These are phyloP conservation scores for Pilobolus umbonatus DNA, from an alignment of 192 early-diverging fungal genomes.

Conservation along the genomic window DNA sequence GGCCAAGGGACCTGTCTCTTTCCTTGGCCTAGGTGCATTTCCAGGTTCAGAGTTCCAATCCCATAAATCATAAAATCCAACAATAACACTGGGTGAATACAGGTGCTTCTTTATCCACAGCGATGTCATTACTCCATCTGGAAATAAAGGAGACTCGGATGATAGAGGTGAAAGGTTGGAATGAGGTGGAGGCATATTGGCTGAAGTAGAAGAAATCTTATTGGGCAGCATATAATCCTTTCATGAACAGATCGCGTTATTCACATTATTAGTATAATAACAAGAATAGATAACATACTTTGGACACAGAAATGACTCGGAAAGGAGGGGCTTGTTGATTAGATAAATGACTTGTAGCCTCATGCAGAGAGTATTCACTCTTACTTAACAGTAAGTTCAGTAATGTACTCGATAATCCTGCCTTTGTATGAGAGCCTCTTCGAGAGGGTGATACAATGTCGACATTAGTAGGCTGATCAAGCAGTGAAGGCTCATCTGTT, in stretches of 20 bases:
- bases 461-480: no score
- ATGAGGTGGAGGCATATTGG: slow-evolving; percentile 31
- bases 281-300: slow-evolving; percentile 19
- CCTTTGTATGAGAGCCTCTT: neutral
- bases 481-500: neutral
- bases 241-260: no score
- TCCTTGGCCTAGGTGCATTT: slow-evolving; percentile 1
- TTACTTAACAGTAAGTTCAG: slow-evolving; percentile 26
- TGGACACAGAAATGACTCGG: slow-evolving; percentile 25
- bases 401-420: slow-evolving; percentile 12
- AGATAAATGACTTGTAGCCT: slow-evolving; percentile 15
- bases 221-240: slow-evolving; percentile 21
- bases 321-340: slow-evolving; percentile 30
- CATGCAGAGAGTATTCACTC: slow-evolving; percentile 16
- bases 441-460: neutral
- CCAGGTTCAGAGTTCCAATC: slow-evolving; percentile 37
- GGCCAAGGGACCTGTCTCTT: slow-evolving; percentile 35
- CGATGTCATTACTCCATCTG: slow-evolving; percentile 79
- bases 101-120: slow-evolving; percentile 66
- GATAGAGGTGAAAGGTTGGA: slow-evolving; percentile 66
- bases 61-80: slow-evolving; percentile 67
- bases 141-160: slow-evolving; percentile 66
- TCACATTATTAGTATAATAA: neutral
- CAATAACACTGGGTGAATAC: slow-evolving; percentile 57
- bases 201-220: slow-evolving; percentile 8